Base-by-base conservation (phyloP, 2,329 filamentous ascomycete species). In the Alternaria triticina region DNA sequence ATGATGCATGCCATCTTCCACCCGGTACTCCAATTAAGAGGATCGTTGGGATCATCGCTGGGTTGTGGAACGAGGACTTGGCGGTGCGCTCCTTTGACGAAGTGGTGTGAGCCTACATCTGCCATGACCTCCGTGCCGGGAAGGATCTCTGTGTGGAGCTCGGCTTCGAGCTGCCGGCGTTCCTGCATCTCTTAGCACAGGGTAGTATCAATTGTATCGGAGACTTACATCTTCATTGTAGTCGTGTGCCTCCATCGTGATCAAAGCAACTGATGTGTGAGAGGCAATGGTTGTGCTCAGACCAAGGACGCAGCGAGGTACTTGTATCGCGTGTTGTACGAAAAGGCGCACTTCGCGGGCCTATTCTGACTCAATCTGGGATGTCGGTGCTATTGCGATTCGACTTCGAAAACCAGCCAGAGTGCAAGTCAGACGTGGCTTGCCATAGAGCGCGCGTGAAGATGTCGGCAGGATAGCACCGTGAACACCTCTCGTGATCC, bases 71-170 rank as follows among this genome's bases (percentile, higher is more conserved):
- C 85, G 51, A 87, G 79, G 15, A 86, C 82, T 3, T 82, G 84
- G 46, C 74, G 73, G 43, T 78, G 77, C 9, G 70, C 50, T 3
- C 75, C 75, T 63, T 89, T 90, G 71, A 90, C 87, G 70, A 90
- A 90, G 75, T 90, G 88, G 76, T 89, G 87, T 1, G 81, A 80
- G 20, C 87, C 87, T 40, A 90, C 84, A 81, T 91, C 86, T 9
- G 82, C 78, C 86, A 88, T 88, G 71, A 88, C 82, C 75, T 88
- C 86, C 5, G 86, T 88, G 23, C 86, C 86, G 4, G 86, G 86
- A 44, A 87, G 76, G 60, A 88, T 84, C 65, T 86, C 83, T 30
- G 81, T 81, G 59, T 85, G 80, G 62, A 88, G 82, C 79, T 87
- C 84, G 58, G 81, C 68, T 72, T 86, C 85, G 64, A 87, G 78